These are phyloP conservation scores for Diplodia scrobiculata DNA, from an alignment of 2,329 filamentous ascomycete species.

Conservation along the genomic window DNA sequence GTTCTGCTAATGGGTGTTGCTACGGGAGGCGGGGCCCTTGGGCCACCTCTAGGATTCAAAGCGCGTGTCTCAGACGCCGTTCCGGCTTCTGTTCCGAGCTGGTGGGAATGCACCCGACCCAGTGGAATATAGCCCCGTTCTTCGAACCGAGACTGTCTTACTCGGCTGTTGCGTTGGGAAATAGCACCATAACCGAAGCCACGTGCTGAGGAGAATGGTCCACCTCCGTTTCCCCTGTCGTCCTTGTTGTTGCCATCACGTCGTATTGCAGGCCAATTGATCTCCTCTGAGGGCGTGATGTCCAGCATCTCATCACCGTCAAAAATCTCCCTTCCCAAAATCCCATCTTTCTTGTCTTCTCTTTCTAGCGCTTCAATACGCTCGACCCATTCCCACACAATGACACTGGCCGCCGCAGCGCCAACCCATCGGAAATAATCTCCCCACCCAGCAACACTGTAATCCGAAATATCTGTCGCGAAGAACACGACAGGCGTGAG, in stretches of 20 bases:
- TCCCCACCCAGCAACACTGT: conserved; percentile 86
- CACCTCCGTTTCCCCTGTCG: conserved; percentile 37
- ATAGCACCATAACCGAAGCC: conserved; percentile 38
- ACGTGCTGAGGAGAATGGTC: conserved; percentile 31
- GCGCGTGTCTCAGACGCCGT: conserved; percentile 9
- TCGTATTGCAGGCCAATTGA: conserved; percentile 53
- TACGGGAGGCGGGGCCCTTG: conserved; percentile 51
- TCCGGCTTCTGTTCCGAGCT: conserved; percentile 4
- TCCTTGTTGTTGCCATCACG: conserved; percentile 42
- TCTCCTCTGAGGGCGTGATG: conserved; percentile 60
- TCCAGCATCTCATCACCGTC: conserved; percentile 93
- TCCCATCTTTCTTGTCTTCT: conserved; percentile 91
- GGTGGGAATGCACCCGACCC: conserved; percentile 27
- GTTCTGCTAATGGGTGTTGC: conserved; percentile 61
- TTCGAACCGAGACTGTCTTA: conserved; percentile 31
- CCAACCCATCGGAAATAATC: conserved; percentile 97
- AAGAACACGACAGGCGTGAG: conserved; percentile 91
- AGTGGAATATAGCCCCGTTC: conserved; percentile 26
- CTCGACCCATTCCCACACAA: conserved; percentile 98
- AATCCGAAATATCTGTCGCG: conserved; percentile 83
- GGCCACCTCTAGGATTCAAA: neutral
- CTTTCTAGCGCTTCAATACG: conserved; percentile 88
- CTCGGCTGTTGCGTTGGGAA: conserved; percentile 38
- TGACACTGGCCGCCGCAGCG: conserved; percentile 88
- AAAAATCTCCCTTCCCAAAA: conserved; percentile 85